Base-by-base conservation (phyloP, 2,329 filamentous ascomycete species). In the Aspergillus udagawae region DNA sequence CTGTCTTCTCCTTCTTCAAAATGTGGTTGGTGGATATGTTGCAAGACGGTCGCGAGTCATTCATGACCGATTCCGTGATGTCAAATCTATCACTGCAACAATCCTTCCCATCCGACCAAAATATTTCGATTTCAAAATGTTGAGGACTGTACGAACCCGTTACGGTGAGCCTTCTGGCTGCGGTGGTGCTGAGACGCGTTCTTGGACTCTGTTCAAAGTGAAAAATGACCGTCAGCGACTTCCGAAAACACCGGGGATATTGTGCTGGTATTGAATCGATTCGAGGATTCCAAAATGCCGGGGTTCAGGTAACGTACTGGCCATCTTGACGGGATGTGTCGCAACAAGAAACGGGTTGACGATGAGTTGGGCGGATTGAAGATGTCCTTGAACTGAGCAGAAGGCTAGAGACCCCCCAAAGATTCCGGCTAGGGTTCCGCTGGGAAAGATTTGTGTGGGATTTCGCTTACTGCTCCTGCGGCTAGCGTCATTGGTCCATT, bases 161-260 rank as follows among this genome's bases (percentile, higher is more conserved):
- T 99, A 79, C 89, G 88, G 89, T 99, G 94, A 83, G 92, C 92
- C 90, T 99, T 99, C 85, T 90, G 90, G 80, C 86, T 87, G 88
- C 94, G 90, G 84, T 97, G 97, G 85, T 97, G 92, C 86, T 97
- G 93, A 76, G 93, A 97, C 83, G 91, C 95, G 89, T 97, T 97
- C 92, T 97, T 97, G 75, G 94, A 97, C 87, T 97, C 92, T 97
- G 78, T 58, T 59, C 38, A 59, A 59, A 57, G 62, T 53, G 68
- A 53, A 58, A 58, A 54, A 55, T 14, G 6, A n/a, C 28, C 35
- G 65, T 73, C 63, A 73, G 70, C 58, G 56, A 64, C 55, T 63
- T 49, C 55, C 44, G 21, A 2, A 10, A 4, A 20, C 17, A 27
- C 49, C 32, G 10, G 14, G 6, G 23, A 49, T 2, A 32, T 10